Base-by-base conservation (phyloP, 2,329 filamentous ascomycete species). In the Rutstroemia sp. region DNA sequence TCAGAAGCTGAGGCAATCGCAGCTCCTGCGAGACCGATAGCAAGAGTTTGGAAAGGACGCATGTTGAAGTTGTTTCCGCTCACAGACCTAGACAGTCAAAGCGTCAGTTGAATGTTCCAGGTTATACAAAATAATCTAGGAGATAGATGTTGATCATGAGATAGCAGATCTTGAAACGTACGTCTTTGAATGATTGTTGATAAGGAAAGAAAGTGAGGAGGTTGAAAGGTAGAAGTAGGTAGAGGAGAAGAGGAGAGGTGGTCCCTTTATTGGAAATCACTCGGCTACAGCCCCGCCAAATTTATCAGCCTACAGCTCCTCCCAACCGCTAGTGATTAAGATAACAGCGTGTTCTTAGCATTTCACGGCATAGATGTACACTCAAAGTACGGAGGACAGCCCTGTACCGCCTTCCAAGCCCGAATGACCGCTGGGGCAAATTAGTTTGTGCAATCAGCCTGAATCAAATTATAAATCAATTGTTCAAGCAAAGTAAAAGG, bases 1-100 rank as follows among this genome's bases (percentile, higher is more conserved):
- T 97, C 91, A 48, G 90, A 95, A 60, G 84, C 80, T 61, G 81
- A 78, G 66, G 82, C 85, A 63, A 78, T 73, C 63, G 78, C 78
- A 59, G 80, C 78, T 51, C 64, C 58, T 23, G 61, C 59, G 53
- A 68, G 61, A 61, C 65, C 64, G 6, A 68, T 54, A 53, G 68
- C 68, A 48, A 70, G 53, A 58, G 65, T 62, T 51, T 58, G 58
- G 61, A 69, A 68, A 50, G 62, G 63, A 49, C 65, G 65, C 69
- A 70, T 70, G 16, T 61, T 60, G 61, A 58, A 48, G 54, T 19
- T 45, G 25, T 45, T 46, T 46, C 19, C 17, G 34, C 51, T 41
- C 27, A 46, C 41, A 50, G 58, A 45, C 59, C 57, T 62, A 14
- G 14, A 21, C 5, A 49, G 54, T 61, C 48, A 57, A 41, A 47